These are phyloP conservation scores for Trichoderma virens DNA, from an alignment of 495 filamentous ascomycete species.

Conservation along the genomic window DNA sequence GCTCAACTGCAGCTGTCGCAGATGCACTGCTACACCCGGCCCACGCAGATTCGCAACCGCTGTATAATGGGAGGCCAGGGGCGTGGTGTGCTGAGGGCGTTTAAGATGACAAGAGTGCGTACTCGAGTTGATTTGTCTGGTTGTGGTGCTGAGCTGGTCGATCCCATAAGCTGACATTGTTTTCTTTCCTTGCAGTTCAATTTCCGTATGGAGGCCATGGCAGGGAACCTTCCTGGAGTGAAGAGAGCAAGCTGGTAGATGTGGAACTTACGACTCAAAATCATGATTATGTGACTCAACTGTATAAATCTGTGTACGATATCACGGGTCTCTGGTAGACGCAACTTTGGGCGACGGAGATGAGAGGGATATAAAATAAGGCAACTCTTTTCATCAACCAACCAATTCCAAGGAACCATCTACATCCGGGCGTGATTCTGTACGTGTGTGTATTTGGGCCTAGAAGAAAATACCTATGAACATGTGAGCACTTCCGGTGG, in stretches of 20 bases:
- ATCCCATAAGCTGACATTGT: not conserved
- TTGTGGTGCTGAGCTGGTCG: not conserved
- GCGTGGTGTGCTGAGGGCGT: slow-evolving; percentile 79
- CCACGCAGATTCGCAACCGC: slow-evolving; percentile 87
- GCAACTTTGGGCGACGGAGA: not conserved
- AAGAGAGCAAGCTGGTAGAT: slow-evolving; percentile 91
- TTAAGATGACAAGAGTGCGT: slow-evolving; percentile 83
- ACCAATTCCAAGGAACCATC: too few species aligned
- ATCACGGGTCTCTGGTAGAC: not conserved
- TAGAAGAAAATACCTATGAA: too few species aligned
- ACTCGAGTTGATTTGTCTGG: not conserved
- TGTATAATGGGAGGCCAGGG: slow-evolving; percentile 84
- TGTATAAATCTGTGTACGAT: slow-evolving; percentile 7
- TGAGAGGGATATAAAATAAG: not conserved
- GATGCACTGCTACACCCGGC: slow-evolving; percentile 90
- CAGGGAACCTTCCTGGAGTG: slow-evolving; percentile 85
- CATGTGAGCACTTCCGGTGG: too few species aligned
- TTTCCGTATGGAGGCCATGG: slow-evolving; percentile 82
- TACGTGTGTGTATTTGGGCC: too few species aligned
- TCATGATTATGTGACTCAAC: not conserved
- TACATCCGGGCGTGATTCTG: too few species aligned
- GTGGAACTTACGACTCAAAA: not conserved
- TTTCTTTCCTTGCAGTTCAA: slow-evolving; percentile 58
- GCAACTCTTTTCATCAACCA: too few species aligned
- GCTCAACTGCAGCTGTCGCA: slow-evolving; percentile 86